phyloP scores from a whole-genome alignment of 2,329 filamentous ascomycete genomes.

The Aureobasidium leucospermi region DNA sequence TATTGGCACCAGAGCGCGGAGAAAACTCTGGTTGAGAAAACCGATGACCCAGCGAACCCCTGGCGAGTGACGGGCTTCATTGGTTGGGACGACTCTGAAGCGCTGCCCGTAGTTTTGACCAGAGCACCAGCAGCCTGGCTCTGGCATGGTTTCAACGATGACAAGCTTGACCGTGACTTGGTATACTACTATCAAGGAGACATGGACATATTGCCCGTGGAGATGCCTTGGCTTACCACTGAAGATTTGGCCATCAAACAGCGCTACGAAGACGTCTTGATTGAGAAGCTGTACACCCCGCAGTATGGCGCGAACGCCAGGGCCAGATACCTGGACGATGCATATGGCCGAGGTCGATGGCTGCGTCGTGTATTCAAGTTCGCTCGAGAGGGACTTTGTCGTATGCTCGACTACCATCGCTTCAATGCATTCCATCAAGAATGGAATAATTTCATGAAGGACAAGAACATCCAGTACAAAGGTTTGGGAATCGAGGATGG shows the following conservation, averaged over 20 bases:
- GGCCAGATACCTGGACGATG: background rate
- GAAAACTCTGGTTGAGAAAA: background rate
- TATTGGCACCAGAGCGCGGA: background rate
- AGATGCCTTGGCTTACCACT: background rate
- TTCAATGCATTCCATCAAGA: background rate
- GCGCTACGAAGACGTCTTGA: background rate
- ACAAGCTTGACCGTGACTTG: background rate
- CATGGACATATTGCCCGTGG: background rate
- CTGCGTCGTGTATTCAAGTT: background rate
- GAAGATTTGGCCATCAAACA: background rate
- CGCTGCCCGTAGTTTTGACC: background rate
- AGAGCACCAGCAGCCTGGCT: background rate
- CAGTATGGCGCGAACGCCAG: background rate
- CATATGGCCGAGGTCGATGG: constrained; percentile 4
- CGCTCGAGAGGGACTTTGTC: background rate
- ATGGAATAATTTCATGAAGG: background rate
- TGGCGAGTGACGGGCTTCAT: background rate
- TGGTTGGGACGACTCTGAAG: background rate
- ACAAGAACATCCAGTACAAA: background rate
- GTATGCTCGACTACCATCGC: background rate
- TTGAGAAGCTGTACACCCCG: background rate
- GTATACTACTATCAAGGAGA: background rate
- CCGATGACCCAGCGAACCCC: background rate
- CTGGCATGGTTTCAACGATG: background rate
- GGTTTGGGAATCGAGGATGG: background rate